Conservation (phyloP, 2,329 filamentous ascomycete species). For the Aspergillus terreus region DNA sequence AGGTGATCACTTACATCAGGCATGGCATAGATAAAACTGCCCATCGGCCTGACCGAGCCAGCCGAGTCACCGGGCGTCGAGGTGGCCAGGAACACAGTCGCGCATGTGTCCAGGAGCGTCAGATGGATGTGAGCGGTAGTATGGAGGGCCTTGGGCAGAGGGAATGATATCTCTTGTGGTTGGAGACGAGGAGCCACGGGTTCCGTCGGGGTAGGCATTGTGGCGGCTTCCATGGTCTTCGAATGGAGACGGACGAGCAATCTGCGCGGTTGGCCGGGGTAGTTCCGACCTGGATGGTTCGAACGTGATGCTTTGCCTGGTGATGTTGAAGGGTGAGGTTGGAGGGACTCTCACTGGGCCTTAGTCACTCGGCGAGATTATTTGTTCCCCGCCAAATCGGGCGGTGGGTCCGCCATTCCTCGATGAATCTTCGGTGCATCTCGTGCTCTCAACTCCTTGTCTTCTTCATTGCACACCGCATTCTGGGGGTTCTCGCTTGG, state of each 20-base stretch:
- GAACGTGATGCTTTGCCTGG: too few relatives aligned
- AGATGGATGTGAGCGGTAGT: conserved; percentile 59
- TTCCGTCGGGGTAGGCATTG: neutral
- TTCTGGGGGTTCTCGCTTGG: neutral
- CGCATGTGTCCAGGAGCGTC: conserved; percentile 50
- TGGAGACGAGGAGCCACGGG: conserved; percentile 19
- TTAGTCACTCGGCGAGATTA: neutral
- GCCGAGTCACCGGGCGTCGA: conserved; percentile 45
- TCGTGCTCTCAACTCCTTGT: neutral
- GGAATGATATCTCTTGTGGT: conserved; percentile 55
- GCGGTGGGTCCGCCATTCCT: neutral
- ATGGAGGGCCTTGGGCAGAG: conserved; percentile 54
- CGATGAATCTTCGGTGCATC: neutral
- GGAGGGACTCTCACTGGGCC: too few relatives aligned
- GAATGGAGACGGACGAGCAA: neutral
- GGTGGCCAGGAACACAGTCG: conserved; percentile 56
- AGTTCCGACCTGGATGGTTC: neutral
- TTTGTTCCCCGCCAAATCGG: conserved; percentile 4
- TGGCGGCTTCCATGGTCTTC: conserved; percentile 5
- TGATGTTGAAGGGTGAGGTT: too few relatives aligned
- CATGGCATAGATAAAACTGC: conserved; percentile 90
- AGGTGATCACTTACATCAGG: conserved; percentile 64
- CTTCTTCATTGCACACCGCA: neutral
- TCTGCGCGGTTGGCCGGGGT: neutral
- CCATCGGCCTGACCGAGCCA: conserved; percentile 55